A percentile compares a stretch with the other conserved stretches of the same genome.
These are phyloP conservation scores for Cyberlindnera bimundalis DNA, from an alignment of 805 yeast species.

Conservation along the genomic window DNA sequence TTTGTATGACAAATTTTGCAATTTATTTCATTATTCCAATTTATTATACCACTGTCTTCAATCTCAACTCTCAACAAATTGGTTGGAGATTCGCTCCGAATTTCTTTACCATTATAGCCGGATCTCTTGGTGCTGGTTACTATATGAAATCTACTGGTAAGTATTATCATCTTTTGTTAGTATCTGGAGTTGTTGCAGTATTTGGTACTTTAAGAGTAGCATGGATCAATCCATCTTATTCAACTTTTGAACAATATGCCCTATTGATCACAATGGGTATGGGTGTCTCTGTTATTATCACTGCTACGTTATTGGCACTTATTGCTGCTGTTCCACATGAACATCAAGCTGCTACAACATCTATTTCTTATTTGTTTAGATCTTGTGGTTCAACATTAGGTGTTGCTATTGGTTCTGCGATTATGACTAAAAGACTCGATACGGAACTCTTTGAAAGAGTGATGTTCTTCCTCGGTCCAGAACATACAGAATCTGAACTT, in stretches of 20 bases:
- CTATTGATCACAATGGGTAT: slow-evolving; percentile 48
- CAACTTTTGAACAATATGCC: slow-evolving; percentile 40
- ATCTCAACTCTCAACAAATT: slow-evolving; percentile 49
- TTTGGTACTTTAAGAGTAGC: slow-evolving; percentile 43
- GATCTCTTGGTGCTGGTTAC: slow-evolving; percentile 60
- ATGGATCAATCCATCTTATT: slow-evolving; percentile 31
- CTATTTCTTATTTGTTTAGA: slow-evolving; percentile 63
- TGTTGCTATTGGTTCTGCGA: slow-evolving; percentile 59
- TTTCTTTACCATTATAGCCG: slow-evolving; percentile 53
- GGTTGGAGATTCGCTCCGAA: slow-evolving; percentile 61
- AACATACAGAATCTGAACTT: slow-evolving; percentile 38
- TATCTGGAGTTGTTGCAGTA: slow-evolving; percentile 40
- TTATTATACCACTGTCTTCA: slow-evolving; percentile 53
- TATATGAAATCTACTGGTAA: slow-evolving; percentile 64
- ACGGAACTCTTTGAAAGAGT: slow-evolving; percentile 30
- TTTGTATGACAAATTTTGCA: slow-evolving; percentile 38
- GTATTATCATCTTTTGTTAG: slow-evolving; percentile 46
- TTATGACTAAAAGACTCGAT: slow-evolving; percentile 48
- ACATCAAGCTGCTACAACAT: slow-evolving; percentile 64
- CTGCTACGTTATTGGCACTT: slow-evolving; percentile 62
- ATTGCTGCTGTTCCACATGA: slow-evolving; percentile 70
- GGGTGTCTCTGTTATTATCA: slow-evolving; percentile 56
- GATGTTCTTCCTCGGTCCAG: slow-evolving; percentile 31
- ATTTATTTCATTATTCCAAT: slow-evolving; percentile 57
- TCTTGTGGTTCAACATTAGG: slow-evolving; percentile 67